Base-by-base conservation (phyloP, 1,139 yeast species). In the Nadsonia commutata region DNA sequence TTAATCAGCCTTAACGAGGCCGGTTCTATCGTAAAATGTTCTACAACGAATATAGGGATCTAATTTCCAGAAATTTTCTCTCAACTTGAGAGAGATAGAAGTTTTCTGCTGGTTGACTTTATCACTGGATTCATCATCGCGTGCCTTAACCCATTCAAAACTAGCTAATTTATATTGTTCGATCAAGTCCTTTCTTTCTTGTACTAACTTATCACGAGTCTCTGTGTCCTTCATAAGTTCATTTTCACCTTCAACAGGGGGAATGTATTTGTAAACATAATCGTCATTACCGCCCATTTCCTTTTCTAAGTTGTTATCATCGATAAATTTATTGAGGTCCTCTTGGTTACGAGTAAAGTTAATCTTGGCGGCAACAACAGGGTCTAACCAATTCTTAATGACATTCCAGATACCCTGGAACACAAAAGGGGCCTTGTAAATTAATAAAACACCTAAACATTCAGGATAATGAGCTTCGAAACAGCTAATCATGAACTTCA, bases 381-480 rank as follows among this genome's bases (percentile, higher is more conserved):
- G 95, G 56, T 85, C 94, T 46, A 85, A 66, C 94, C 94, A 84
- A 51, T 76, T 78, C 59, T 80, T 83, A 54, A 85, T 77, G 51
- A 84, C 71, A 49, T 76, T 78, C 95, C 95, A 85, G 50, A 84
- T 80, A 27, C 93, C 83, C 48, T 78, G 73, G 66, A 85, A 85
- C 40, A 85, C 71, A 93, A 94, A 82, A 5, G 95, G 95, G 0
- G 95, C 94, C 52, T 80, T 80, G 63, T 85, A 94, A 49, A 85
- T 76, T 55, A 82, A 68, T 43, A 85, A 62, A 44, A 72, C 72
- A 17, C 93, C 93, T 41, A 85, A 68, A 42, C 80, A 77, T 60
- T 85, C 95, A 1, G 95, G 95, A 58, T 83, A 85, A 58, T 83
- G 86, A 1, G 85, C 85, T 63, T 85, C 94, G 57, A 85, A 82